A percentile compares a stretch with the other conserved stretches of the same genome.
phyloP scores from a whole-genome alignment of 352 stramenopile species.

The Achlya hypogyna region DNA sequence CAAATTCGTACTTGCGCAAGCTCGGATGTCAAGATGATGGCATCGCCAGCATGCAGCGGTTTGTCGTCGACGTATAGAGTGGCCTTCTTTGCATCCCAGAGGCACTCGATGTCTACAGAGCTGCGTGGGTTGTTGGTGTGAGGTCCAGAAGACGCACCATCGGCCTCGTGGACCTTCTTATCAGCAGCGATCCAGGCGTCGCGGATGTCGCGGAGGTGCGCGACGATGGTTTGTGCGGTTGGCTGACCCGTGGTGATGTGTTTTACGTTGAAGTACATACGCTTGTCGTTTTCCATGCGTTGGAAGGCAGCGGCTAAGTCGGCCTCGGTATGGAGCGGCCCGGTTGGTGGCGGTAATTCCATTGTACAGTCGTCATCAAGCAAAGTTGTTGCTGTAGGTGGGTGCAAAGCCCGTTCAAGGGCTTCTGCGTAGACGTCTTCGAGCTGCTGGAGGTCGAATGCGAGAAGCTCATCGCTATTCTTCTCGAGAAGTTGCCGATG shows the following conservation, averaged over 20 bases:
- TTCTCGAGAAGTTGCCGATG: constrained; percentile 42
- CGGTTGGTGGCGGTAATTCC: neutral
- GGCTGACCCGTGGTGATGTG: neutral
- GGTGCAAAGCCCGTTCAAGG: neutral
- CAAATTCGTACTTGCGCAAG: neutral
- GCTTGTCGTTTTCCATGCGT: neutral
- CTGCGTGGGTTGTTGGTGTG: too few relatives aligned
- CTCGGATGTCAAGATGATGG: constrained; percentile 10
- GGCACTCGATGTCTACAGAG: neutral
- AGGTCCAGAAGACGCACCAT: neutral
- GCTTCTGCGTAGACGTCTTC: constrained; percentile 36
- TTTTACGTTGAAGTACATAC: neutral
- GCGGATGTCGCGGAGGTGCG: neutral
- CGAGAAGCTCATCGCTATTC: constrained; percentile 52
- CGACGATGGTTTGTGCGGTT: neutral
- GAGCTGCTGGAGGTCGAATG: constrained; percentile 66
- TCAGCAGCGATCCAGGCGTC: neutral
- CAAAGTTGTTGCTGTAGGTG: neutral
- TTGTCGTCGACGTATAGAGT: neutral
- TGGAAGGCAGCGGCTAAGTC: neutral
- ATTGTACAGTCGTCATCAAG: neutral
- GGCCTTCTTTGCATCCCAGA: neutral
- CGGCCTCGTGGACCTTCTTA: neutral
- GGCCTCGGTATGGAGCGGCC: neutral
- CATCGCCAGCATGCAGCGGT: neutral